phyloP scores from a whole-genome alignment of 2,329 filamentous ascomycete species.

The Sporothrix schenckii region DNA sequence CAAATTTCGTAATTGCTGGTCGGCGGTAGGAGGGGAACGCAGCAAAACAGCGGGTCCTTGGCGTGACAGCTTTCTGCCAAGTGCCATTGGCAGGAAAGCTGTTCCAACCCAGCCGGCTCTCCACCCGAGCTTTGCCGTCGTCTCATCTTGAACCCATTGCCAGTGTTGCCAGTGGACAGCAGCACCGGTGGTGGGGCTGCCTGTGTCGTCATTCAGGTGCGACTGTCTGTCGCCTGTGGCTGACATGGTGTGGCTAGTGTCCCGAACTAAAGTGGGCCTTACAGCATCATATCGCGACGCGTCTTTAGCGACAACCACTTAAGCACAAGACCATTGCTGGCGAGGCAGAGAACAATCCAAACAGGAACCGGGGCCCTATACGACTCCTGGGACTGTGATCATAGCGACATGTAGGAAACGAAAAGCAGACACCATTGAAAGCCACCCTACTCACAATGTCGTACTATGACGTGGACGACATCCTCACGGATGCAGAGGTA shows the following conservation, averaged over 20 bases:
- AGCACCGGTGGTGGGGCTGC: not conserved
- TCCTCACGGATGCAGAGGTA: conserved; percentile 82
- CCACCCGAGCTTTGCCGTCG: conserved; percentile 34
- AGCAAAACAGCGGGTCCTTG: not conserved
- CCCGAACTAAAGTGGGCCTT: not conserved
- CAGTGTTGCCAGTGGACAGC: not conserved
- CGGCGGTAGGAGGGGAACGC: conserved; percentile 8
- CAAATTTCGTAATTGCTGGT: conserved; percentile 27
- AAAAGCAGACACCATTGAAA: not conserved
- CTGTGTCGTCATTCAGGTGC: conserved; percentile 29
- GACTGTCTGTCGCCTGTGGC: not conserved
- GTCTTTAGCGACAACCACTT: conserved; percentile 7
- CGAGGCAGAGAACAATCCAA: not conserved
- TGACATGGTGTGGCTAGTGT: conserved; percentile 15
- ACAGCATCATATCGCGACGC: conserved; percentile 29
- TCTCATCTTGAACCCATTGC: not conserved
- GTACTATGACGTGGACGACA: conserved; percentile 84
- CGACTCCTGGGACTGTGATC: not conserved
- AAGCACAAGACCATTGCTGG: not conserved
- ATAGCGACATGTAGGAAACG: not conserved
- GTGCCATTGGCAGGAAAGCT: not conserved
- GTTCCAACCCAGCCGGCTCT: conserved; percentile 27
- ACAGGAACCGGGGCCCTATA: not conserved
- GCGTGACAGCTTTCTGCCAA: not conserved
- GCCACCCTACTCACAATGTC: conserved; percentile 53